Base-by-base conservation (phyloP, 345 rosid genomes). In the Pistacia atlantica region DNA sequence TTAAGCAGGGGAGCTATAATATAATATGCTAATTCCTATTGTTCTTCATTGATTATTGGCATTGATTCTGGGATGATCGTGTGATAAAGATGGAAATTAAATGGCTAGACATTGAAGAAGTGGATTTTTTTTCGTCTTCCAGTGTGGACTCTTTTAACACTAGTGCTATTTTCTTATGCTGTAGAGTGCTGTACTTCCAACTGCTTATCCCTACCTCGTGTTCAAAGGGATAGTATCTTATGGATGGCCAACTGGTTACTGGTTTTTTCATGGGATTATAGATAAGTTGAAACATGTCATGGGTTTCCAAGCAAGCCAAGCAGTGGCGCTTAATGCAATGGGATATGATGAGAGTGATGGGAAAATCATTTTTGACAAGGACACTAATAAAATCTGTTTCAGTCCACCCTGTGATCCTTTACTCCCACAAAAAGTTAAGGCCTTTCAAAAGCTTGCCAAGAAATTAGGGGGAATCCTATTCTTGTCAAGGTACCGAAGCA, bases 391-490 rank as follows among this genome's bases (percentile, higher is more conserved):
- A 63, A 69, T 87, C 11, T 67, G 64, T 68, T 87, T 87, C 48
- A 42, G 0, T 55, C 85, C 87, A 16, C 79, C 85, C 22, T 76
- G 68, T 11, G 90, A 87, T 65, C 83, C 78, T 65, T 77, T 84
- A 62, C 83, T 84, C 0, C 59, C 76, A 18, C 63, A 71, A 60
- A 84, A 87, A 67, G n/a, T 79, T 28, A 68, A 72, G 54, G 81
- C 79, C 77, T 83, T 77, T 74, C 87, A 87, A 72, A 87, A 81
- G 74, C 75, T 87, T 6, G 67, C 85, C 64, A 84, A 77, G 77
- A 84, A 84, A 80, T 59, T 84, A 16, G 90, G 90, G 1, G 87
- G 83, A 60, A 65, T 80, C 64, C 86, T 87, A n/a, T 87, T 80
- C 78, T 77, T 87, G 79, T 79, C 87, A 3, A 84, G 74, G 72